Percentiles rank a stretch among this genome's conserved stretches.
Conservation (phyloP, 2,329 filamentous ascomycete species). For the Juglanconis sp. region DNA sequence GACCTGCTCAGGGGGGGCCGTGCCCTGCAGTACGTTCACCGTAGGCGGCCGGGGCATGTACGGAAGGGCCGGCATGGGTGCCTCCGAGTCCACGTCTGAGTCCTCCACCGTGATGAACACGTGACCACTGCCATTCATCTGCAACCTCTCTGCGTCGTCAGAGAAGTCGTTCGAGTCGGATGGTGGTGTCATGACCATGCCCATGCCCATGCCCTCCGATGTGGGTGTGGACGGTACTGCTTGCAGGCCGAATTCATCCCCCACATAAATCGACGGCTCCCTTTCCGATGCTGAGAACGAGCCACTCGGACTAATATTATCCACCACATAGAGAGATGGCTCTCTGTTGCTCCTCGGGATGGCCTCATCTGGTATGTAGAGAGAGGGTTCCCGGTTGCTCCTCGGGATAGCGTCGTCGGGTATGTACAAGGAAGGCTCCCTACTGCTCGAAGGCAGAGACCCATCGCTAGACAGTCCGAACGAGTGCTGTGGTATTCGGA, state of each 20-base stretch:
- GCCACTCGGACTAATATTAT: conserved; percentile 37
- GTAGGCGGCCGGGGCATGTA: conserved; percentile 44
- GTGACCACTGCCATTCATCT: conserved; percentile 3
- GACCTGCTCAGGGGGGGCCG: conserved; percentile 28
- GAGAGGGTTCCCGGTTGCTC: conserved; percentile 1
- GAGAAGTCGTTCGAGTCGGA: conserved; percentile 21
- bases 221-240: conserved; percentile 24
- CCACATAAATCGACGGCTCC: conserved; percentile 60
- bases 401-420: conserved; percentile 4
- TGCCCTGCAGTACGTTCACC: conserved; percentile 42
- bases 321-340: conserved; percentile 33
- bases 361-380: conserved; percentile 2
- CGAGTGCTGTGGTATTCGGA: conserved; percentile 53
- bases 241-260: conserved; percentile 54
- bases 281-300: conserved; percentile 35
- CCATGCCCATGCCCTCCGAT: conserved; percentile 47
- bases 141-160: conserved; percentile 12
- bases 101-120: conserved; percentile 15
- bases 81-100: conserved; percentile 15
- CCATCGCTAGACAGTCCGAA: conserved; percentile 58
- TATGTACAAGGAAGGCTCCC: conserved; percentile 12
- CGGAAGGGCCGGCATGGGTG: conserved; percentile 27
- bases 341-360: conserved; percentile 15
- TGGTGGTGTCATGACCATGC: conserved; percentile 46
- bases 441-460: conserved; percentile 52